Base-by-base conservation (phyloP, 805 yeast genomes). In the Myxozyma vanderwaltii region DNA sequence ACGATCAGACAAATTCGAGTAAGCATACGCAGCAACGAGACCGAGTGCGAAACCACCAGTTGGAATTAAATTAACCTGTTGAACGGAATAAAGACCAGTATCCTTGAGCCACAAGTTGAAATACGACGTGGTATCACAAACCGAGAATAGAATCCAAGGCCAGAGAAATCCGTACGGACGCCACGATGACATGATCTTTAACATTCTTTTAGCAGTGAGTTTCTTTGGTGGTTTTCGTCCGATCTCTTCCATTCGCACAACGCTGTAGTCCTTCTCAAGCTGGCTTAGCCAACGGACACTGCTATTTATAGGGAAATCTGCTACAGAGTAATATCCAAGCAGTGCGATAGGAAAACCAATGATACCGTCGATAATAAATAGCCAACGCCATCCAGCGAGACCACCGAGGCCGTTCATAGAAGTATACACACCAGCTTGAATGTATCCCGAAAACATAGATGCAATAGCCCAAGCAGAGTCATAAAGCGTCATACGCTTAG, bases 311-410 rank as follows among this genome's bases (percentile, higher is more conserved):
- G 65, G 64, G 45, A 62, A 59, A 31, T 59, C 61, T 21, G 64
- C 55, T n/a, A 62, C 49, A 21, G 51, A 53, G 39, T 47, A 63
- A 38, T 36, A 68, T 40, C 80, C 80, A 2, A 68, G 35, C 1
- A 75, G 21, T 0, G 79, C 81, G 21, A 75, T 70, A 3, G 73
- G 75, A 10, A 76, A 61, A 2, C 75, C 70, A 51, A 79, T 70
- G 53, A 84, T 72, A 31, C 88, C 87, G 70, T 86, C 89, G 57
- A 85, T 77, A 47, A 85, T 77, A 65, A 82, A 83, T 72, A 83
- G 79, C 89, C 89, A 85, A 70, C 74, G 64, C 78, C 78, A 75
- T 24, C 77, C 77, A 2, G 71, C 71, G 47, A 66, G 60, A 2
- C 70, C 71, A 19, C 55, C 58, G 17, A 63, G 59, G 13, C 67